Evolutionary conservation across 176 grass and related monocot species (phyloP).

Genomic region (Metroxylon sagu): DNA sequence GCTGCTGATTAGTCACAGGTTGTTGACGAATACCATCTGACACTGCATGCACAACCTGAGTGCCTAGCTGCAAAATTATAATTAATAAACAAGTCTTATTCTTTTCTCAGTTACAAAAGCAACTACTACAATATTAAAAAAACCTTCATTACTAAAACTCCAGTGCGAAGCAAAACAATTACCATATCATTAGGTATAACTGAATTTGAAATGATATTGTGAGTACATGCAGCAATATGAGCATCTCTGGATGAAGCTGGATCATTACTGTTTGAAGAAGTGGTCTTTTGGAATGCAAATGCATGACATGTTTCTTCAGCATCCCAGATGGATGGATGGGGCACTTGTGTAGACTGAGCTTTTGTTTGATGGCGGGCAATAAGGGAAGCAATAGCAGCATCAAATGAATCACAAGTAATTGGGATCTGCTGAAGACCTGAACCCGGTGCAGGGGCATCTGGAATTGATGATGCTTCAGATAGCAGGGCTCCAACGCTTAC

Average conservation of each 20-base stretch:
- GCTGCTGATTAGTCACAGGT: neutral
- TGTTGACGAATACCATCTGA: neutral
- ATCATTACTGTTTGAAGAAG: constrained; percentile 14
- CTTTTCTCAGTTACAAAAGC: neutral
- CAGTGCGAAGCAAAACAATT: neutral
- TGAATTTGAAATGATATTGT: constrained; percentile 25
- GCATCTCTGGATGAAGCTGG: constrained; percentile 19
- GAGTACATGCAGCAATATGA: constrained; percentile 7
- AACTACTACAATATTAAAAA: no score
- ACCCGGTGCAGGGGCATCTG: constrained; percentile 42
- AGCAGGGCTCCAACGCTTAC: constrained; percentile 82
- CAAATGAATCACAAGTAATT: constrained; percentile 77
- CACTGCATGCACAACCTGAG: neutral
- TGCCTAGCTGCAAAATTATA: constrained; percentile 23
- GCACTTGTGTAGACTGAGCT: constrained; percentile 21
- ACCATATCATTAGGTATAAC: constrained; percentile 29
- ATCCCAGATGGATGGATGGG: constrained; percentile 69
- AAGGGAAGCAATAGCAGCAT: constrained; percentile 79
- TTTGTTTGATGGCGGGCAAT: constrained; percentile 44
- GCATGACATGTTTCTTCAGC: constrained; percentile 85
- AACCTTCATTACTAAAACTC: neutral
- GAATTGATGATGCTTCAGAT: constrained; percentile 42
- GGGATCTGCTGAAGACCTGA: constrained; percentile 42
- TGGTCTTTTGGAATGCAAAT: constrained; percentile 54
- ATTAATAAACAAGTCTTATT: constrained; percentile 8